These are phyloP conservation scores for Hortaea sp. DNA, from an alignment of 2,329 filamentous ascomycete genomes.

Conservation along the genomic window DNA sequence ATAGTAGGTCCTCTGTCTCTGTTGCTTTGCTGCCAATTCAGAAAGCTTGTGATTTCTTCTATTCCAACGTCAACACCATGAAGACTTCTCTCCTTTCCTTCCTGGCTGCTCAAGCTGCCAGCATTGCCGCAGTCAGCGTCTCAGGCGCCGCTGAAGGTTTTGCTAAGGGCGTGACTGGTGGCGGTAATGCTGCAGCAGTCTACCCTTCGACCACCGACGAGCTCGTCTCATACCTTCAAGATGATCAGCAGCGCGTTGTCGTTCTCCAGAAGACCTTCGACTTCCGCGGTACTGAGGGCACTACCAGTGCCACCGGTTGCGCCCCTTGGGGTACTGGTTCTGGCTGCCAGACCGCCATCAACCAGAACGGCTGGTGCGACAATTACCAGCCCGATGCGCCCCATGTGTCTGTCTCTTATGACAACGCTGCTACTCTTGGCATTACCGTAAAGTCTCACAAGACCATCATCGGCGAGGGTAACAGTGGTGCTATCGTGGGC, in stretches of 20 bases:
- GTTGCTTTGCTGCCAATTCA: background rate
- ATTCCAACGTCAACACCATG: background rate
- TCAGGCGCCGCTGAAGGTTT: conserved; percentile 37
- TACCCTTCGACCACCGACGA: conserved; percentile 34
- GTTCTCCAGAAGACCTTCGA: conserved; percentile 46
- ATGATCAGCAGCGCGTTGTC: conserved; percentile 46
- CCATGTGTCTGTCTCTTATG: conserved; percentile 33
- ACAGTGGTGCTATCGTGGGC: conserved; percentile 31
- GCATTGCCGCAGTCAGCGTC: conserved; percentile 1
- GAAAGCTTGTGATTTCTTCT: too few species aligned
- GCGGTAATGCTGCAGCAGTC: conserved; percentile 39
- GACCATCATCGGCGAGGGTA: conserved; percentile 31
- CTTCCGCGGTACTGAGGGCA: conserved; percentile 48
- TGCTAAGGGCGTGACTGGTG: conserved; percentile 48
- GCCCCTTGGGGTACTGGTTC: conserved; percentile 41
- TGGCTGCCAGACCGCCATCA: conserved; percentile 51
- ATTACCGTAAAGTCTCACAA: conserved; percentile 33
- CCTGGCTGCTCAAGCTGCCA: conserved; percentile 1
- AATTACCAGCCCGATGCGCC: conserved; percentile 32
- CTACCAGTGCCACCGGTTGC: conserved; percentile 44
- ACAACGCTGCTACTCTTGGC: conserved; percentile 42
- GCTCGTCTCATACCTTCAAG: conserved; percentile 50
- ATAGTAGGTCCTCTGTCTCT: too few species aligned
- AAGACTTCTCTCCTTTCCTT: background rate
- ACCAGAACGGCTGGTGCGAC: conserved; percentile 48